Conservation (phyloP, 129 eudicot species). For the Artemisia tridentata region DNA sequence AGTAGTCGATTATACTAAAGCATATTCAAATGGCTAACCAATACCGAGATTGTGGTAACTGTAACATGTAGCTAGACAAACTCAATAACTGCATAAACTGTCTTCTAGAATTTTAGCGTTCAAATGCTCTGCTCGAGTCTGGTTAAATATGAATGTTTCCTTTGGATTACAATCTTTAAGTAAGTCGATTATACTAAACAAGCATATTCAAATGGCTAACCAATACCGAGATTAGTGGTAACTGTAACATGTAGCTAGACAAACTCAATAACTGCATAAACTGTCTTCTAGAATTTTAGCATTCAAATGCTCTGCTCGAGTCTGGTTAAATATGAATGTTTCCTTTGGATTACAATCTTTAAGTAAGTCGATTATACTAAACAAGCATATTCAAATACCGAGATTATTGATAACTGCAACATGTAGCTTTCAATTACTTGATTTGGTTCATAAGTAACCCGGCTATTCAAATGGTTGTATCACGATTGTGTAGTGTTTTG, state of each 20-base stretch:
- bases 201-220: neutral
- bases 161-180: neutral
- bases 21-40: neutral
- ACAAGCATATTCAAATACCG: neutral
- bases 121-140: neutral
- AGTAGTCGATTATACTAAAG: neutral
- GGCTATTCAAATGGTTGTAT: neutral
- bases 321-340: neutral
- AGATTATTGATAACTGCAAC: neutral
- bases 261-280: too few species aligned
- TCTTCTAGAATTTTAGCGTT: neutral
- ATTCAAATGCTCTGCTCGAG: neutral
- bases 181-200: slow-evolving; percentile 1
- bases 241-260: neutral
- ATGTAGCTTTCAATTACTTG: neutral
- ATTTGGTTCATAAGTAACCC: neutral
- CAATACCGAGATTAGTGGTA: slow-evolving; percentile 1
- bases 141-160: neutral
- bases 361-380: slow-evolving; percentile 2
- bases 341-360: neutral
- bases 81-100: neutral
- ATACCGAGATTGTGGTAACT: slow-evolving; percentile 6
- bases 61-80: too few species aligned
- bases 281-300: neutral
- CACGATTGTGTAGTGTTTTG: neutral